phyloP scores from a whole-genome alignment of 176 grass and related monocot species.

The Lolium multiflorum region DNA sequence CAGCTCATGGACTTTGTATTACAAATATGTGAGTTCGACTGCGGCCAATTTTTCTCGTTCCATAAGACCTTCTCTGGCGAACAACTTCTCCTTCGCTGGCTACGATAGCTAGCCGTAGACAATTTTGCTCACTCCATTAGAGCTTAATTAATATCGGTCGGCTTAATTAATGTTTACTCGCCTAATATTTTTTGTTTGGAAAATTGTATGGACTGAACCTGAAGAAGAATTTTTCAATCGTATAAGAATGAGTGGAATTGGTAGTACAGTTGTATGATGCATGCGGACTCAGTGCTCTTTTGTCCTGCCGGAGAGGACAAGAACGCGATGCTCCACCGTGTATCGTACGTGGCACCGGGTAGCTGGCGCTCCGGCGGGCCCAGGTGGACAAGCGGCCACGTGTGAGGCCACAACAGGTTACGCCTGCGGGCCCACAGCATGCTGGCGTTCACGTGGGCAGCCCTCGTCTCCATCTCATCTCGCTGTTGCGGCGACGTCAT shows the following conservation, averaged over 20 bases:
- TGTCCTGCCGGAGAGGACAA: background rate
- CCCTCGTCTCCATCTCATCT: background rate
- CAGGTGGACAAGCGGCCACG: background rate
- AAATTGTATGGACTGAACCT: no score
- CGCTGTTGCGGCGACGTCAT: background rate
- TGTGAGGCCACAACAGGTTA: constrained; percentile 18
- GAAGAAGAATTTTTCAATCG: no score
- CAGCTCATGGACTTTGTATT: background rate
- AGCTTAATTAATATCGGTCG: no score
- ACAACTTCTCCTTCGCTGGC: background rate
- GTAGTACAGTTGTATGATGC: background rate
- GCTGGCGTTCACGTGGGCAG: constrained; percentile 23
- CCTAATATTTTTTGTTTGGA: no score
- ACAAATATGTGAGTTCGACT: background rate
- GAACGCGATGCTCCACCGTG: background rate
- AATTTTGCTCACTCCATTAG: no score
- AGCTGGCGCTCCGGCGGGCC: background rate
- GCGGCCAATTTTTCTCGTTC: no score
- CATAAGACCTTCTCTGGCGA: background rate
- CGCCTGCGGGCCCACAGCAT: constrained; percentile 13
- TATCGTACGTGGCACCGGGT: background rate
- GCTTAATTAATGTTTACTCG: no score
- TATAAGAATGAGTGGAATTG: no score
- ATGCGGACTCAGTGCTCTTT: background rate
- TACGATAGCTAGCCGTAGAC: background rate